Percentiles rank a stretch among this genome's conserved stretches.
Evolutionary conservation across 1,139 yeast species (phyloP).

Genomic region (Blastobotrys proliferans): DNA sequence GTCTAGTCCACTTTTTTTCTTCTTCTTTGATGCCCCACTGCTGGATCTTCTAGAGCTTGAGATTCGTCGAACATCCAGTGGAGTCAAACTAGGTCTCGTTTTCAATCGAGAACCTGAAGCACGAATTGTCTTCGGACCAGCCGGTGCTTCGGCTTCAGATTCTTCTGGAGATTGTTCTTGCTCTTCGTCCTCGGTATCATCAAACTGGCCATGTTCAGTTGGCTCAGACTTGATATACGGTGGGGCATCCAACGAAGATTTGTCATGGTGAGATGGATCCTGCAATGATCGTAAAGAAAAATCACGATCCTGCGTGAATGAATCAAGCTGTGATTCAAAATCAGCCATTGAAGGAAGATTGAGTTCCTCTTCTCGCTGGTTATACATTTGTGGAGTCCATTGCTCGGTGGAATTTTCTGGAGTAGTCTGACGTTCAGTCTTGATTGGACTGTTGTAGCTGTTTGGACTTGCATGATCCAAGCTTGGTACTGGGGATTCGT

Average conservation of each 20-base stretch:
- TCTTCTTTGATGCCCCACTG: slow-evolving; percentile 3
- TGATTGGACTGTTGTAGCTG: slow-evolving; percentile 16
- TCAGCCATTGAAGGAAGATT: slow-evolving; percentile 16
- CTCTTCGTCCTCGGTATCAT: slow-evolving; percentile 9
- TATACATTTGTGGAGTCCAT: slow-evolving; percentile 5
- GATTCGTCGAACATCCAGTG: slow-evolving; percentile 27
- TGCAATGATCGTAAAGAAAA: slow-evolving; percentile 16
- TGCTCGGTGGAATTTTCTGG: slow-evolving; percentile 3
- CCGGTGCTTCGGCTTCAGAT: slow-evolving; percentile 18
- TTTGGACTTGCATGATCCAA: slow-evolving; percentile 20
- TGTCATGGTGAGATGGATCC: slow-evolving; percentile 17
- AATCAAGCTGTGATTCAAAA: slow-evolving; percentile 23
- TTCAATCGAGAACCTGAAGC: slow-evolving; percentile 29
- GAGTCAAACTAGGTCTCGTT: slow-evolving; percentile 35
- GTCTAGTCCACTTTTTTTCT: background rate
- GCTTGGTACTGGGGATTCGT: slow-evolving; percentile 23
- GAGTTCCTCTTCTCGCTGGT: slow-evolving; percentile 2
- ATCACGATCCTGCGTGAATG: slow-evolving; percentile 11
- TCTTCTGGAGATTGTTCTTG: slow-evolving; percentile 16
- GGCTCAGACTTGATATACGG: background rate
- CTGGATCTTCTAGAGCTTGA: slow-evolving; percentile 17
- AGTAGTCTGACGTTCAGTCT: slow-evolving; percentile 11
- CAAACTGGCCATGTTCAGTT: slow-evolving; percentile 16
- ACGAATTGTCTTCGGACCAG: slow-evolving; percentile 21
- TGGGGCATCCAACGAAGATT: slow-evolving; percentile 17